Percentiles rank a stretch among this genome's conserved stretches.
Evolutionary conservation across 1,284 basidiomycete species (phyloP).

Genomic region (Apiotrichum sp.): DNA sequence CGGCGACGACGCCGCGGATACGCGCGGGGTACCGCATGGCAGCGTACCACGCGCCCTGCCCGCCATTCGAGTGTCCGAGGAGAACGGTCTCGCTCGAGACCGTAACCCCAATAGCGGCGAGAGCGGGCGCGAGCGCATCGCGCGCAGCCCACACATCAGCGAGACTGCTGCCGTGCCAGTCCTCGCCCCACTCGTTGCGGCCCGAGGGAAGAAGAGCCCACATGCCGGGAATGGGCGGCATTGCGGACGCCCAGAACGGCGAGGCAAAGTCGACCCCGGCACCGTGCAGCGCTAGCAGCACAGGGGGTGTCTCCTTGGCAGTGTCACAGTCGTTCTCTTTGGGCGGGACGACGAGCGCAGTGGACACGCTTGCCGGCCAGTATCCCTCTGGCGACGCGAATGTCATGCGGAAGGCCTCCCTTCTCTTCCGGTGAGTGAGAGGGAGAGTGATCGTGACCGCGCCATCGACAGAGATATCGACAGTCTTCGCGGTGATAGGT

Average conservation of each 20-base stretch:
- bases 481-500: not conserved
- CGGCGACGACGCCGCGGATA: constrained; percentile 65
- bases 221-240: constrained; percentile 20
- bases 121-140: constrained; percentile 16
- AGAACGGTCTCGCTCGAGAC: constrained; percentile 38
- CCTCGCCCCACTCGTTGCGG: constrained; percentile 45
- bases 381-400: constrained; percentile 17
- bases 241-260: constrained; percentile 23
- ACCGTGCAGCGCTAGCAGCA: constrained; percentile 41
- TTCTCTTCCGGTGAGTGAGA: too few relatives aligned
- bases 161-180: constrained; percentile 45
- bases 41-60: constrained; percentile 79
- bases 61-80: constrained; percentile 87
- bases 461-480: too few relatives aligned
- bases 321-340: not conserved
- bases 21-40: constrained; percentile 69
- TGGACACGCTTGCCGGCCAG: constrained; percentile 22
- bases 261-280: constrained; percentile 36
- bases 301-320: constrained; percentile 13
- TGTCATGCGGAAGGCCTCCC: constrained; percentile 24
- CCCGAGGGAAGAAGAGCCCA: constrained; percentile 43
- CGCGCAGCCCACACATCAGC: constrained; percentile 35
- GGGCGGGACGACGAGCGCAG: constrained; percentile 30
- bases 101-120: not conserved
- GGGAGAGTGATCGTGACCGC: too few relatives aligned